These are phyloP conservation scores for Thermochaetoides thermophila DNA, from an alignment of 495 filamentous ascomycete species.

Conservation along the genomic window DNA sequence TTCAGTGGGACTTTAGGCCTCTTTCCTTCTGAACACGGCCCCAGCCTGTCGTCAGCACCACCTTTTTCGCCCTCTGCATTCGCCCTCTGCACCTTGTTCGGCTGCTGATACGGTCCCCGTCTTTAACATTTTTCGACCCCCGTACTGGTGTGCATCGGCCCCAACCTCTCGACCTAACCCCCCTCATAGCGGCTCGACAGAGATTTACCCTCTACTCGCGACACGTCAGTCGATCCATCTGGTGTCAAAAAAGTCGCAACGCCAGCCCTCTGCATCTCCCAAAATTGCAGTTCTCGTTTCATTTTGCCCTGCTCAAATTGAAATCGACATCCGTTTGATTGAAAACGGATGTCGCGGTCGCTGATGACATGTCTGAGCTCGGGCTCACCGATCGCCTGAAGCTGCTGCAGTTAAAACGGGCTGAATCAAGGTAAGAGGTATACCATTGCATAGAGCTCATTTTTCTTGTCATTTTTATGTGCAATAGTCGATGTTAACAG, in stretches of 20 bases:
- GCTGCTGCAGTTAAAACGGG: slow-evolving; percentile 38
- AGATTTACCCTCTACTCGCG: slow-evolving; percentile 19
- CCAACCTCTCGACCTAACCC: too few species aligned
- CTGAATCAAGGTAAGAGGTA: slow-evolving; percentile 32
- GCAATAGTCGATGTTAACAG: slow-evolving; percentile 20
- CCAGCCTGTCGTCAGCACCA: slow-evolving; percentile 5
- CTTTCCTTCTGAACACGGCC: slow-evolving; percentile 3
- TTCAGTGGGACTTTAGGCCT: slow-evolving; percentile 5
- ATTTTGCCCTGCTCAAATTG: slow-evolving; percentile 15
- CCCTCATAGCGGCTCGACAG: slow-evolving; percentile 13
- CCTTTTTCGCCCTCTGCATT: slow-evolving; percentile 1
- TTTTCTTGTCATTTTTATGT: slow-evolving; percentile 32
- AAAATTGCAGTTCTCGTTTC: slow-evolving; percentile 22
- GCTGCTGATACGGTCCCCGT: slow-evolving; percentile 10
- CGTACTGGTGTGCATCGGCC: slow-evolving; percentile 5
- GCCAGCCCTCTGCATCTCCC: slow-evolving; percentile 55
- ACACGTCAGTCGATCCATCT: slow-evolving; percentile 14
- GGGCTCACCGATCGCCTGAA: slow-evolving; percentile 37
- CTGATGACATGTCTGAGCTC: slow-evolving; percentile 45
- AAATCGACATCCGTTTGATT: slow-evolving; percentile 34
- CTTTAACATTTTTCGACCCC: slow-evolving; percentile 18
- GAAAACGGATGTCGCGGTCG: slow-evolving; percentile 44
- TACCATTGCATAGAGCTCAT: slow-evolving; percentile 26
- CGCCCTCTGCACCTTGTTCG: slow-evolving; percentile 6
- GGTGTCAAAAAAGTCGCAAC: slow-evolving; percentile 37